Evolutionary conservation across 306 rosid genomes (phyloP).

Genomic region (Hylodesmum podocarpum): DNA sequence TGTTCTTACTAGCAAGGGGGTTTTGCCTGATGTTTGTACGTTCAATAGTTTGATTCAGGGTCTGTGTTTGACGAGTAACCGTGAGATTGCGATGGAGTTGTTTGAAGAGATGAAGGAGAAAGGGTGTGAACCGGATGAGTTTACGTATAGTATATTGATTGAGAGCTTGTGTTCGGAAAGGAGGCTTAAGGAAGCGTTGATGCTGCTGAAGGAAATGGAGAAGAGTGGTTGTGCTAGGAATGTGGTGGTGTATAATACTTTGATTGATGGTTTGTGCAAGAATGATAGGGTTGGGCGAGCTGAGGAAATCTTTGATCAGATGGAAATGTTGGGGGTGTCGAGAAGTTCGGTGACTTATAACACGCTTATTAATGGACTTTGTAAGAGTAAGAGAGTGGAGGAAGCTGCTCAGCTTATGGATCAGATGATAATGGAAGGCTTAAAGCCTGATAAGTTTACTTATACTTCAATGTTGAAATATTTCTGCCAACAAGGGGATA

Average conservation of each 20-base stretch:
- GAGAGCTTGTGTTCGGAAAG: constrained; percentile 64
- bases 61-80: constrained; percentile 61
- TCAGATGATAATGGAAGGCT: constrained; percentile 96
- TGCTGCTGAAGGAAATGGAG: constrained; percentile 80
- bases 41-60: constrained; percentile 84
- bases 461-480: constrained; percentile 77
- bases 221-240: constrained; percentile 72
- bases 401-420: constrained; percentile 94
- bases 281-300: constrained; percentile 73
- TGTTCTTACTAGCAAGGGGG: constrained; percentile 65
- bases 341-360: constrained; percentile 82
- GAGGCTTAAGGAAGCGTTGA: constrained; percentile 61
- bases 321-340: constrained; percentile 90
- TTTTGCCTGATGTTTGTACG: constrained; percentile 85
- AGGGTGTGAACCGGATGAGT: constrained; percentile 77
- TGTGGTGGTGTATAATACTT: constrained; percentile 70
- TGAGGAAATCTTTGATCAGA: constrained; percentile 90
- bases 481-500: constrained; percentile 77
- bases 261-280: constrained; percentile 88
- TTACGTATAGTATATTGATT: constrained; percentile 79
- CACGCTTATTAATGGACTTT: constrained; percentile 82
- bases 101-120: constrained; percentile 84
- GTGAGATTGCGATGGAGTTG: constrained; percentile 63
- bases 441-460: constrained; percentile 85
- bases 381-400: constrained; percentile 68